Evolutionary conservation across 257 asterid genomes (phyloP), one percentile per base, ranked within the genome.

Genomic region (Knoxia roxburghii): DNA sequence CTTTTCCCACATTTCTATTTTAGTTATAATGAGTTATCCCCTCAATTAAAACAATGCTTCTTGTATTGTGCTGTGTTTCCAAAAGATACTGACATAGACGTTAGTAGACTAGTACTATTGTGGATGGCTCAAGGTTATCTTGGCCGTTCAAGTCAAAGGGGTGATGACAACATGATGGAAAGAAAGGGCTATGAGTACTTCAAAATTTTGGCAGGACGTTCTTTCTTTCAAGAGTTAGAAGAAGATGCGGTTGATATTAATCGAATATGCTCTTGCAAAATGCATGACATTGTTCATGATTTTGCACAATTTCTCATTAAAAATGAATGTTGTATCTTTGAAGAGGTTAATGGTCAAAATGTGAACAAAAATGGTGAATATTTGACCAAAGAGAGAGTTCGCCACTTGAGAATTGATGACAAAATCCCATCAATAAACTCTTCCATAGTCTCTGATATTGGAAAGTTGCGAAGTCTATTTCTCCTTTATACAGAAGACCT

Each of bases 231-330:
- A 3, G 56, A 6, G 27, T 51, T 51, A 2, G n/a, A n/a, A n/a
- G n/a, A n/a, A n/a, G n/a, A n/a, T n/a, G n/a, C n/a, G n/a, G n/a
- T n/a, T n/a, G n/a, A n/a, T n/a, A n/a, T n/a, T n/a, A n/a, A n/a
- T n/a, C n/a, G n/a, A n/a, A 39, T 23, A 2, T 3, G 2, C 2
- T 11, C 7, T 6, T 68, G 66, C 32, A 77, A 58, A 20, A 72
- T 72, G 72, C 81, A 72, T 21, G 81, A 76, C 26, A 62, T 71
- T 15, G 30, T 67, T 2, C 61, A 48, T 35, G 63, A 73, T 4
- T 66, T 67, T 40, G n/a, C n/a, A n/a, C n/a, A n/a, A n/a, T n/a
- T n/a, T n/a, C n/a, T n/a, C n/a, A n/a, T n/a, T n/a, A n/a, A 66
- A 12, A 48, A 52, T 4, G 68, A 23, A 17, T 35, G 37, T 18